phyloP scores from a whole-genome alignment of 345 rosid genomes.

The Syzygium oleosum region DNA sequence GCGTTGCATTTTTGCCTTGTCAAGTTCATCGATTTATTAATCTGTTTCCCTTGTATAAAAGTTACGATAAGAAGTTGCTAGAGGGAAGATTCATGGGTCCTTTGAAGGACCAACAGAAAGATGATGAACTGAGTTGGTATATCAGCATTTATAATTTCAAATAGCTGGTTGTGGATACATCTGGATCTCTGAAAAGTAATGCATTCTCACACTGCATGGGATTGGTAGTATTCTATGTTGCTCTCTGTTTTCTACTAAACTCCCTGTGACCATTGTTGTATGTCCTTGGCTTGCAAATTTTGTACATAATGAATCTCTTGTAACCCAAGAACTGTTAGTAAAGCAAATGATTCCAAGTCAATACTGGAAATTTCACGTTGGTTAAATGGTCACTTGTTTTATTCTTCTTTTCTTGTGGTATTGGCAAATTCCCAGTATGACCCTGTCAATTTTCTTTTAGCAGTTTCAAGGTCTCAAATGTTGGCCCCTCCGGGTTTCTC shows the following conservation, averaged over 20 bases:
- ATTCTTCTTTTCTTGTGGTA: background rate
- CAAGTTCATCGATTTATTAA: background rate
- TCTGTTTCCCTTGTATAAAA: background rate
- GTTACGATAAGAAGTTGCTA: background rate
- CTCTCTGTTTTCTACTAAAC: background rate
- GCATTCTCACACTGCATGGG: background rate
- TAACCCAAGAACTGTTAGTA: background rate
- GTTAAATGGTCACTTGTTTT: background rate
- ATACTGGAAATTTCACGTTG: background rate
- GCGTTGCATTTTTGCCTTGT: background rate
- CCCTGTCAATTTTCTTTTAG: slow-evolving; percentile 1
- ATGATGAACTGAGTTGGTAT: background rate
- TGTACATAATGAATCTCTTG: background rate
- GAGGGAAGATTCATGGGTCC: background rate
- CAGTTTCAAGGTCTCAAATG: slow-evolving; percentile 54
- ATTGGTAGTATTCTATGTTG: background rate
- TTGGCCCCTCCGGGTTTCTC: slow-evolving; percentile 90
- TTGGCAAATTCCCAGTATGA: background rate
- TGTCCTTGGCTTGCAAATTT: background rate
- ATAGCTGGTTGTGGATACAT: background rate
- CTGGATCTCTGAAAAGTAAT: background rate
- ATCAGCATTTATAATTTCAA: background rate
- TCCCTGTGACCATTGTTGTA: background rate
- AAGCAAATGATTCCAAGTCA: background rate
- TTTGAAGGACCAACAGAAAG: background rate